Evolutionary conservation across 192 early-diverging fungal genomes (phyloP).

Genomic region (Coemansia sp.): DNA sequence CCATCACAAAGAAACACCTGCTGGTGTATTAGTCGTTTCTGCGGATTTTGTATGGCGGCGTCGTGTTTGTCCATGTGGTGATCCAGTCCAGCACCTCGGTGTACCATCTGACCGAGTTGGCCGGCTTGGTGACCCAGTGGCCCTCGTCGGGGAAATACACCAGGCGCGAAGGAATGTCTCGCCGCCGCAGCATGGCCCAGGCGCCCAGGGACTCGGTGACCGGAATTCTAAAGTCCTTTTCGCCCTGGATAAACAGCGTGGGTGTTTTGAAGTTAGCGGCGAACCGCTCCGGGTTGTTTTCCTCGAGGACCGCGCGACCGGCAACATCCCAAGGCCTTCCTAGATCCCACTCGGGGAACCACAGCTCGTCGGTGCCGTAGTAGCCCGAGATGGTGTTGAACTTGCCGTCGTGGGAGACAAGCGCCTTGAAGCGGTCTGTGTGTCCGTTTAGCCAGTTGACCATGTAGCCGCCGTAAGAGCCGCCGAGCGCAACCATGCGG

Average conservation of each 20-base stretch:
- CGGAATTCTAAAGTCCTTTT: constrained; percentile 67
- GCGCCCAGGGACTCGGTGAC: constrained; percentile 66
- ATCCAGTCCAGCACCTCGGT: constrained; percentile 70
- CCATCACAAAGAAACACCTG: too few relatives aligned
- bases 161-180: constrained; percentile 63
- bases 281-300: constrained; percentile 65
- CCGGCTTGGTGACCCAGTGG: constrained; percentile 70
- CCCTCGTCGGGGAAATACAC: constrained; percentile 78
- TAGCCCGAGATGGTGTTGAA: constrained; percentile 60
- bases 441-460: constrained; percentile 79
- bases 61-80: constrained; percentile 28
- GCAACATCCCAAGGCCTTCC: constrained; percentile 61
- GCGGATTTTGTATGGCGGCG: constrained; percentile 32
- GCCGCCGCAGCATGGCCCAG: constrained; percentile 74
- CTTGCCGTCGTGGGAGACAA: constrained; percentile 72
- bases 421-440: constrained; percentile 58
- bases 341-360: constrained; percentile 75
- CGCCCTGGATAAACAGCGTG: constrained; percentile 75
- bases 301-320: constrained; percentile 58
- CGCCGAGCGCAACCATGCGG: constrained; percentile 61
- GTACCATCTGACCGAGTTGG: constrained; percentile 73
- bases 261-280: constrained; percentile 75
- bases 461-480: constrained; percentile 73
- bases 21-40: background rate
- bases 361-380: constrained; percentile 77